phyloP scores from a whole-genome alignment of 2,329 filamentous ascomycete species.

The Cryphonectria carpinicola region DNA sequence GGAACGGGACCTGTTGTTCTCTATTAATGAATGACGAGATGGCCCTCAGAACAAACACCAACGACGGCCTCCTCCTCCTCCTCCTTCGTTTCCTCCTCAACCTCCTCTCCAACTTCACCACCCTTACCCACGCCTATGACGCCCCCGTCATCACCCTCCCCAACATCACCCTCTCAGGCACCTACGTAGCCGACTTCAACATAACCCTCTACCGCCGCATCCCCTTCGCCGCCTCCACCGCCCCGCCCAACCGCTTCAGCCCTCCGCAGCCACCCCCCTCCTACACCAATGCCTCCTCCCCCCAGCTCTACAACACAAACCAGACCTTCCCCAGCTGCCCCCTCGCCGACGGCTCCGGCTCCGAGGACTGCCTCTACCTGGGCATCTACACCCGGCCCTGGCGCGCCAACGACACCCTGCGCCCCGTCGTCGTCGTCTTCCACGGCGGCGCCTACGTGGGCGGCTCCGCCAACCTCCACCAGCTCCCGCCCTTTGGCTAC shows the following conservation, averaged over 20 bases:
- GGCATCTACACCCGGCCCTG: constrained; percentile 51
- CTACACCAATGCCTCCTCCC: neutral
- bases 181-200: constrained; percentile 8
- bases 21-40: neutral
- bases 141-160: constrained; percentile 2
- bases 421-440: constrained; percentile 60
- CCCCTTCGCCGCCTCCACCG: constrained; percentile 49
- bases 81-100: neutral
- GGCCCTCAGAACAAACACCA: neutral
- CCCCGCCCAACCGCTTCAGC: constrained; percentile 49
- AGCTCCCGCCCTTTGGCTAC: constrained; percentile 54
- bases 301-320: constrained; percentile 31
- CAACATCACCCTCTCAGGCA: constrained; percentile 5
- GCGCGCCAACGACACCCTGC: constrained; percentile 30
- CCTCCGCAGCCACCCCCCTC: constrained; percentile 38
- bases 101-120: neutral
- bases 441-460: constrained; percentile 67
- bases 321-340: constrained; percentile 42
- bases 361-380: constrained; percentile 56
- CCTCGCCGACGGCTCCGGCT: constrained; percentile 18
- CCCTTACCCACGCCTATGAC: neutral
- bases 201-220: constrained; percentile 54
- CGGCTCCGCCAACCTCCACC: constrained; percentile 55
- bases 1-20: no score
- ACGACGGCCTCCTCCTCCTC: neutral